These are phyloP conservation scores for Amauroascus verrucosus DNA, from an alignment of 2,329 filamentous ascomycete genomes.

Conservation along the genomic window DNA sequence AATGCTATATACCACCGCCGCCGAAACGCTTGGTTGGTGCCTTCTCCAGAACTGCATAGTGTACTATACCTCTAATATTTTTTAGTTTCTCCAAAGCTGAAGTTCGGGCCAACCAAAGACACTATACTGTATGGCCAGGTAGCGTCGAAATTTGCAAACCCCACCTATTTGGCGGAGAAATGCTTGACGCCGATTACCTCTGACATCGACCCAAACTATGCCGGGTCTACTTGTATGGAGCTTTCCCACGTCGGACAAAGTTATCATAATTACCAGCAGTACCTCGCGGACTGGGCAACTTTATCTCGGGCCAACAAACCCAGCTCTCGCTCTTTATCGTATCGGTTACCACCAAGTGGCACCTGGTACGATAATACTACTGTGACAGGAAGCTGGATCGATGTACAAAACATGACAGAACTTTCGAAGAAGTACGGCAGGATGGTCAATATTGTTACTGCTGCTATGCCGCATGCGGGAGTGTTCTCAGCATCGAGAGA, in stretches of 20 bases:
- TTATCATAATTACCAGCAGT: constrained; percentile 60
- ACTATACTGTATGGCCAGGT: constrained; percentile 48
- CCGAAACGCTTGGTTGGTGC: constrained; percentile 51
- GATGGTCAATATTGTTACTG: constrained; percentile 63
- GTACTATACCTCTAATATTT: background rate
- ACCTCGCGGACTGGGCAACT: constrained; percentile 46
- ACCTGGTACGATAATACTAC: constrained; percentile 64
- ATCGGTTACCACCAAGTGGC: constrained; percentile 51
- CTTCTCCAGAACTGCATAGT: no score
- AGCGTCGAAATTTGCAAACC: constrained; percentile 53
- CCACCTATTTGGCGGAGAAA: constrained; percentile 42
- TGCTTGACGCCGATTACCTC: constrained; percentile 54
- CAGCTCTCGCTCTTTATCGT: constrained; percentile 31
- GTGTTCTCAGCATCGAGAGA: constrained; percentile 56
- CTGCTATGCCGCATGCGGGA: constrained; percentile 66
- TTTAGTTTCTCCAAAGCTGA: constrained; percentile 60
- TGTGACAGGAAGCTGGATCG: constrained; percentile 58
- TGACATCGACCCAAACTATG: constrained; percentile 31
- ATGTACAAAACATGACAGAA: constrained; percentile 45
- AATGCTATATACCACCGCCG: constrained; percentile 66
- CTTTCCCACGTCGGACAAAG: constrained; percentile 53
- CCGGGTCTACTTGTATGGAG: constrained; percentile 52
- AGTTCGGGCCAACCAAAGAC: constrained; percentile 44
- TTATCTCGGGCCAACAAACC: constrained; percentile 39
- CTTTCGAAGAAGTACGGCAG: constrained; percentile 43